phyloP scores from a whole-genome alignment of 176 grass and related monocot genomes.

The Alopecurus myosuroides region DNA sequence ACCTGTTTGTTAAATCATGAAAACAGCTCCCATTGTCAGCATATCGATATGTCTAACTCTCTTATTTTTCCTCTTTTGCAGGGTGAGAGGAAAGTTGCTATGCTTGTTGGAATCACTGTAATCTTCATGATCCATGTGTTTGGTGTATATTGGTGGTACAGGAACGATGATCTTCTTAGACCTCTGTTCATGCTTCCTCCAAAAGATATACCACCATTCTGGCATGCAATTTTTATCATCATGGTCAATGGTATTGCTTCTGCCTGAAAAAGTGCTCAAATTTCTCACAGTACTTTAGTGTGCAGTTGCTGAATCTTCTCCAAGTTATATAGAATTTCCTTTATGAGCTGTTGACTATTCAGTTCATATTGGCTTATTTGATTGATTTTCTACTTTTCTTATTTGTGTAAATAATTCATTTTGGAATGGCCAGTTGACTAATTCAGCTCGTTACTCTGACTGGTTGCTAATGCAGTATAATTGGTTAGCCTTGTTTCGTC shows the following conservation, averaged over 20 bases:
- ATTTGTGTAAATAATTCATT: neutral
- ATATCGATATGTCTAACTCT: slow-evolving; percentile 20
- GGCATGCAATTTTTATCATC: slow-evolving; percentile 98
- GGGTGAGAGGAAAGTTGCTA: slow-evolving; percentile 82
- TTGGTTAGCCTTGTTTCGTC: slow-evolving; percentile 11
- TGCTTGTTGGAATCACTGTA: slow-evolving; percentile 75
- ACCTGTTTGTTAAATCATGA: slow-evolving; percentile 16
- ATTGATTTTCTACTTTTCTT: neutral
- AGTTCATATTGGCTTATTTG: neutral
- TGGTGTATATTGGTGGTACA: slow-evolving; percentile 96
- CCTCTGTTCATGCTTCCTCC: slow-evolving; percentile 95
- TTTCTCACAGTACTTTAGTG: neutral
- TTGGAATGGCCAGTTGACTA: slow-evolving; percentile 5
- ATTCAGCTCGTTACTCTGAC: neutral
- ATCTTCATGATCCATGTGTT: slow-evolving; percentile 88
- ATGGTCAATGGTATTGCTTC: slow-evolving; percentile 86
- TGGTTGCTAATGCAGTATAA: neutral
- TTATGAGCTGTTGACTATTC: slow-evolving; percentile 11
- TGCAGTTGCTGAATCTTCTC: slow-evolving; percentile 1
- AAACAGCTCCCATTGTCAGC: neutral
- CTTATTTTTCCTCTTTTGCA: slow-evolving; percentile 35
- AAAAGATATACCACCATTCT: slow-evolving; percentile 94
- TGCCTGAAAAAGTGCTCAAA: neutral
- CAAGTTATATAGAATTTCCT: neutral
- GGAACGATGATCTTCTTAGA: slow-evolving; percentile 77